Evolutionary conservation across 1,284 basidiomycete species (phyloP).

Genomic region (Sanguinoderma infundibulare): DNA sequence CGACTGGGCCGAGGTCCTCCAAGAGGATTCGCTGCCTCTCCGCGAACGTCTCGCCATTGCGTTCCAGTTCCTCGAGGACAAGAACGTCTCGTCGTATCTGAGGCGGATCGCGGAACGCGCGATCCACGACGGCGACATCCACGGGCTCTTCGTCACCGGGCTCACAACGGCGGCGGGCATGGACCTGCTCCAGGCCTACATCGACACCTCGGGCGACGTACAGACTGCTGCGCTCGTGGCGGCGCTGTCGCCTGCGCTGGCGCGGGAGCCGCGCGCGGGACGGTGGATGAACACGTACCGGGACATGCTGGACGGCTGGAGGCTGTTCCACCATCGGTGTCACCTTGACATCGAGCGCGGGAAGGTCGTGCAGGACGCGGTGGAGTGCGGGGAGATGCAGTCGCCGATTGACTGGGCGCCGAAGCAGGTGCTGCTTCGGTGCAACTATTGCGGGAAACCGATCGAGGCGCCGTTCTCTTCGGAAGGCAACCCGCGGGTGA

Average conservation of each 20-base stretch:
- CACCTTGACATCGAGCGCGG: slow-evolving; percentile 77
- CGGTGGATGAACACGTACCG: slow-evolving; percentile 87
- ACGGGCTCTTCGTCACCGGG: slow-evolving; percentile 82
- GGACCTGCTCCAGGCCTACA: slow-evolving; percentile 76
- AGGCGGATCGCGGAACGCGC: slow-evolving; percentile 54
- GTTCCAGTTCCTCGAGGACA: slow-evolving; percentile 85
- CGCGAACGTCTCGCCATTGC: slow-evolving; percentile 87
- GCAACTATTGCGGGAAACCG: slow-evolving; percentile 77
- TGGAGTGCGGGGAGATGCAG: slow-evolving; percentile 52
- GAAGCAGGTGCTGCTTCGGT: slow-evolving; percentile 70
- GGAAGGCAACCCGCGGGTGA: slow-evolving; percentile 48
- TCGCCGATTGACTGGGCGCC: slow-evolving; percentile 66
- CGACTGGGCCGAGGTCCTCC: slow-evolving; percentile 85
- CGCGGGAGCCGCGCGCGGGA: slow-evolving; percentile 55
- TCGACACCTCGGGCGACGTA: slow-evolving; percentile 85
- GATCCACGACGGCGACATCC: slow-evolving; percentile 66
- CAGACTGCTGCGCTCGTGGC: slow-evolving; percentile 85
- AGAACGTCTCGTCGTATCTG: slow-evolving; percentile 65
- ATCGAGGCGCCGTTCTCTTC: slow-evolving; percentile 43
- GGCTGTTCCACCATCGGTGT: slow-evolving; percentile 77
- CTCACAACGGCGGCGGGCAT: slow-evolving; percentile 72
- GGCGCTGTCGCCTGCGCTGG: slow-evolving; percentile 59
- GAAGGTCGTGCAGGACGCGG: slow-evolving; percentile 61
- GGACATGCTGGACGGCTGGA: slow-evolving; percentile 82
- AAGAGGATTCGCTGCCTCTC: slow-evolving; percentile 83